Conservation (phyloP, 2,329 filamentous ascomycete genomes). For the Dissoconium aciculare region DNA sequence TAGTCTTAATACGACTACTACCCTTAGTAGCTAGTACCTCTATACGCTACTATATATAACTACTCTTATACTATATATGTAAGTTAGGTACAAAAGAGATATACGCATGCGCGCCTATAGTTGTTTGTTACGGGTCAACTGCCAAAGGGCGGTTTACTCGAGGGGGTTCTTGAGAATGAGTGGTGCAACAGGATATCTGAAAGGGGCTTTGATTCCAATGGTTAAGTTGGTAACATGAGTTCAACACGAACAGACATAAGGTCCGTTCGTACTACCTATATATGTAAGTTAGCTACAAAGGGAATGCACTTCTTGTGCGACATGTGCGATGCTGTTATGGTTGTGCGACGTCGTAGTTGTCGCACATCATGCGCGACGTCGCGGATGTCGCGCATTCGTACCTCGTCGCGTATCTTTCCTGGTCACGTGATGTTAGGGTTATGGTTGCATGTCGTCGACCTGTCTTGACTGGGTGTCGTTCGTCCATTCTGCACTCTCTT, state of each 20-base stretch:
- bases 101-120: too few relatives aligned
- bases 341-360: neutral
- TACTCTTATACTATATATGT: too few relatives aligned
- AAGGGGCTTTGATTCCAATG: neutral
- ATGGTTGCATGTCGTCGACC: neutral
- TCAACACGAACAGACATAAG: conserved; percentile 1
- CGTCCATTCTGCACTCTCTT: too few relatives aligned
- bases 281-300: neutral
- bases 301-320: too few relatives aligned
- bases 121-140: conserved; percentile 1
- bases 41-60: too few relatives aligned
- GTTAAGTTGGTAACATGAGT: conserved; percentile 1
- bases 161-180: neutral
- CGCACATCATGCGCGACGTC: neutral
- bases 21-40: too few relatives aligned
- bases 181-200: neutral
- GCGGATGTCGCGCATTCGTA: too few relatives aligned
- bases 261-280: neutral
- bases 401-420: too few relatives aligned
- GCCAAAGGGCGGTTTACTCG: neutral
- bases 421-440: neutral
- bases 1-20: too few relatives aligned
- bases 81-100: too few relatives aligned
- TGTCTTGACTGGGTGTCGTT: too few relatives aligned
- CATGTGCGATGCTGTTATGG: neutral